phyloP scores from a whole-genome alignment of 2,329 filamentous ascomycete genomes.

The Exutisphaerella laricina region DNA sequence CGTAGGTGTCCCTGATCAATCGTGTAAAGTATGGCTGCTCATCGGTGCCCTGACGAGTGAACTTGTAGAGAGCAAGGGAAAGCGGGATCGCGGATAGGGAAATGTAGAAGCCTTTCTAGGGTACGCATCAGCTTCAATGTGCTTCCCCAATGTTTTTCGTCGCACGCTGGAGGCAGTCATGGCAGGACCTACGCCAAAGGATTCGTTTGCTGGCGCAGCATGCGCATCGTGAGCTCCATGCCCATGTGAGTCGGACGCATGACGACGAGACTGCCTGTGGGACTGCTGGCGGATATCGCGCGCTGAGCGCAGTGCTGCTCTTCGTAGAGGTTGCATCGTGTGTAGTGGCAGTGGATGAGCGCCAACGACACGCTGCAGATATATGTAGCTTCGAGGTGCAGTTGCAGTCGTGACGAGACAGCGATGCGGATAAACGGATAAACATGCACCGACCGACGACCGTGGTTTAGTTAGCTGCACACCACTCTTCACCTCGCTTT shows the following conservation, averaged over 20 bases:
- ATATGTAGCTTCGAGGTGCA: conserved; percentile 1
- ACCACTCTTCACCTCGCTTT: no score
- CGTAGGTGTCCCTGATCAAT: conserved; percentile 54
- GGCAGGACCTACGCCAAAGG: conserved; percentile 45
- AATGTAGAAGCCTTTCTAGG: conserved; percentile 45
- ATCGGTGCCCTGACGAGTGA: conserved; percentile 39
- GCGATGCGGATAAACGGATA: no score
- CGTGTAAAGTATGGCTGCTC: conserved; percentile 42
- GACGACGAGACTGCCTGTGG: conserved; percentile 38
- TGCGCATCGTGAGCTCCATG: conserved; percentile 32
- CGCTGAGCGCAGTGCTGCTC: conserved; percentile 40
- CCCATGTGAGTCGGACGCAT: conserved; percentile 35
- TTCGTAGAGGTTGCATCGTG: conserved; percentile 43
- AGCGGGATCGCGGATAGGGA: conserved; percentile 43
- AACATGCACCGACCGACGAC: no score
- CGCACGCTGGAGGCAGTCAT: no score
- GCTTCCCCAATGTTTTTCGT: no score
- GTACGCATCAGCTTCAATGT: no score
- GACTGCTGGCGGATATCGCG: conserved; percentile 33
- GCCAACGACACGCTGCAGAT: conserved; percentile 2
- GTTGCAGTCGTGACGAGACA: not conserved
- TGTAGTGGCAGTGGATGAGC: conserved; percentile 18
- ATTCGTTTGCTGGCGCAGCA: conserved; percentile 40
- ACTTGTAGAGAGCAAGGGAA: conserved; percentile 41
- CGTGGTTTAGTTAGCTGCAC: no score